A percentile compares a stretch with the other conserved stretches of the same genome.
phyloP scores from a whole-genome alignment of 371 early-diverging fungal genomes.

The Capillidium rhysosporum region DNA sequence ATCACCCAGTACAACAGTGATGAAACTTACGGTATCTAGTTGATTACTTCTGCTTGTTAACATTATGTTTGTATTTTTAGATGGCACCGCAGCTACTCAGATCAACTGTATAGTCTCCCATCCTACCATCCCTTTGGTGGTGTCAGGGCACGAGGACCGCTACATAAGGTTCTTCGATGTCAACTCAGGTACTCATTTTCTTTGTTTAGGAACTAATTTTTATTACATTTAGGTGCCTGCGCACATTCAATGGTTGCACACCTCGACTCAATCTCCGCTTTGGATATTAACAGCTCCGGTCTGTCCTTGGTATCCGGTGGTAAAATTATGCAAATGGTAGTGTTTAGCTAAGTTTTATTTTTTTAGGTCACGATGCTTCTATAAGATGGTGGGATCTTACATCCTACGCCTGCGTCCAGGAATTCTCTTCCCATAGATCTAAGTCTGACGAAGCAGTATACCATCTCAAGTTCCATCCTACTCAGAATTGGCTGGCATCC shows the following conservation, averaged over 20 bases:
- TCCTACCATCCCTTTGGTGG: constrained; percentile 44
- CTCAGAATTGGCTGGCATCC: constrained; percentile 39
- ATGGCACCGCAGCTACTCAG: constrained; percentile 42
- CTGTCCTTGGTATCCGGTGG: constrained; percentile 51
- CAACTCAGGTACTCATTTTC: constrained; percentile 29
- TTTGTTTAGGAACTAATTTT: neutral
- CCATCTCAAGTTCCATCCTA: constrained; percentile 36
- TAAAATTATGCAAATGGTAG: constrained; percentile 8
- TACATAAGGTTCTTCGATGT: constrained; percentile 57
- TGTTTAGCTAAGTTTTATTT: neutral
- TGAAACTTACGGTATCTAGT: constrained; percentile 30
- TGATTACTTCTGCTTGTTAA: neutral
- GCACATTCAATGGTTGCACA: constrained; percentile 42
- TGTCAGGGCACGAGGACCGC: constrained; percentile 64
- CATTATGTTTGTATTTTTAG: constrained; percentile 11
- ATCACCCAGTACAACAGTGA: constrained; percentile 29
- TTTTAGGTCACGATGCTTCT: constrained; percentile 55
- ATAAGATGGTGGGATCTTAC: constrained; percentile 62
- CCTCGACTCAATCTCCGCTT: constrained; percentile 38
- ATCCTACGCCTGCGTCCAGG: constrained; percentile 46
- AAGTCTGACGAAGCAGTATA: constrained; percentile 65
- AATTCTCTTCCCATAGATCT: constrained; percentile 49
- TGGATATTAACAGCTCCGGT: constrained; percentile 49
- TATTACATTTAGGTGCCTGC: constrained; percentile 34
- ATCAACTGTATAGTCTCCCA: constrained; percentile 57